Base-by-base conservation (phyloP, 352 stramenopile species). In the Globisporangium iwayamae region DNA sequence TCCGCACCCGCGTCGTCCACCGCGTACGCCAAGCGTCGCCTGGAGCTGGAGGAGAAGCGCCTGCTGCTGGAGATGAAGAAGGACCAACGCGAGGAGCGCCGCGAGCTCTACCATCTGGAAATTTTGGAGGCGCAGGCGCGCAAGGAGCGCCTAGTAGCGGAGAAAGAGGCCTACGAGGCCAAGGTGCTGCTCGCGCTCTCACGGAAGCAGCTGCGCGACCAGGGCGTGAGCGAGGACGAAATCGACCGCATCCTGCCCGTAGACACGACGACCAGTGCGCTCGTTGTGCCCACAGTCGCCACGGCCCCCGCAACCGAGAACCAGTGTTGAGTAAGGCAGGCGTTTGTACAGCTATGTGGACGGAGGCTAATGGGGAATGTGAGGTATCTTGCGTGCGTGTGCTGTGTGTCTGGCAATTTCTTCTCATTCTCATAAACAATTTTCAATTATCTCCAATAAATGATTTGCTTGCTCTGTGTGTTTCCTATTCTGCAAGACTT, bases 31-130 rank as follows among this genome's bases (percentile, higher is more conserved):
- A 75, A 74, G 51, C 63, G 63, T 20, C 72, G 76, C 18, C 59
- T 90, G 25, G 76, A 86, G 56, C 73, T 90, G 46, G 81, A 87
- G 52, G 81, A 90, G 66, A 85, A 77, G 63, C 76, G 76, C 0
- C 57, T 90, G 41, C 14, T 68, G 63, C 71, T 90, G 5, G 78
- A 87, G 56, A 69, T 84, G 34, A 70, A 75, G 57, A 56, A 66
- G 9, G 71, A 85, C 32, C 25, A 70, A 43, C 75, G 81, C 11
- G 76, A 85, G 45, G 68, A 80, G 54, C 63, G 63, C 13, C 71
- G 78, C 38, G 76, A 87, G 38, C 56, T 45, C 4, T 61, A 79
- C 48, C 62, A 79, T 30, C 51, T 90, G 30, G 62, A 80, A 66
- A 79, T 90, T 34, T 63, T 90, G 20, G 66, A 79, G 45, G 57